phyloP scores from a whole-genome alignment of 306 rosid genomes.

The Glycyrrhiza uralensis region DNA sequence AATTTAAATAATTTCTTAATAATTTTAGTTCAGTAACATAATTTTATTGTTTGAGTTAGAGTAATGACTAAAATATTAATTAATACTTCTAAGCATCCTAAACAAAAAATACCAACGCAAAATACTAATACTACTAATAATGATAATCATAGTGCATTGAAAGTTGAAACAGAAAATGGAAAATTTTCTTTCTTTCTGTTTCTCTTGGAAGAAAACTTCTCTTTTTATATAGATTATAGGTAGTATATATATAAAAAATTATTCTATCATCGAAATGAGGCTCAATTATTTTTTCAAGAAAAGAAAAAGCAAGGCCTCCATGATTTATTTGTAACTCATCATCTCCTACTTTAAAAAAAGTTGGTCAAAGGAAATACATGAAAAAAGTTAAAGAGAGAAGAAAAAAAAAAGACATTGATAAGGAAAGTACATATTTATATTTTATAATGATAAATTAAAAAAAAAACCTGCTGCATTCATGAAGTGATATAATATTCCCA shows the following conservation, averaged over 20 bases:
- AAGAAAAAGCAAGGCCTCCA: background rate
- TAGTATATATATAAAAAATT: no score
- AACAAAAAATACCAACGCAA: no score
- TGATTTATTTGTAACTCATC: background rate
- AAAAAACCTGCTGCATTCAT: constrained; percentile 4
- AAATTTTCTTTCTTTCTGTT: background rate
- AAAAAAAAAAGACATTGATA: background rate
- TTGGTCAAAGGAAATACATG: constrained; percentile 11
- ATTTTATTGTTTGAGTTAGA: no score
- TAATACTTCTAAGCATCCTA: no score
- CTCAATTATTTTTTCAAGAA: background rate
- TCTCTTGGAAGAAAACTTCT: background rate
- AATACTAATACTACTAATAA: background rate
- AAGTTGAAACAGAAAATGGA: background rate
- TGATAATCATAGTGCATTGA: background rate
- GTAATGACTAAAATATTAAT: no score
- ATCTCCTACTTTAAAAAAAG: constrained; percentile 15
- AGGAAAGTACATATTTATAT: background rate
- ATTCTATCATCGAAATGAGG: no score
- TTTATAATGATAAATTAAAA: background rate
- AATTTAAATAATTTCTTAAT: no score
- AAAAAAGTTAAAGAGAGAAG: background rate
- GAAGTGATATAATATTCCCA: background rate
- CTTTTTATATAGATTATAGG: background rate
- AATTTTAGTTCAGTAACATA: no score